phyloP scores from a whole-genome alignment of 2,329 filamentous ascomycete genomes.

The Fusarium sterilihyphosum region DNA sequence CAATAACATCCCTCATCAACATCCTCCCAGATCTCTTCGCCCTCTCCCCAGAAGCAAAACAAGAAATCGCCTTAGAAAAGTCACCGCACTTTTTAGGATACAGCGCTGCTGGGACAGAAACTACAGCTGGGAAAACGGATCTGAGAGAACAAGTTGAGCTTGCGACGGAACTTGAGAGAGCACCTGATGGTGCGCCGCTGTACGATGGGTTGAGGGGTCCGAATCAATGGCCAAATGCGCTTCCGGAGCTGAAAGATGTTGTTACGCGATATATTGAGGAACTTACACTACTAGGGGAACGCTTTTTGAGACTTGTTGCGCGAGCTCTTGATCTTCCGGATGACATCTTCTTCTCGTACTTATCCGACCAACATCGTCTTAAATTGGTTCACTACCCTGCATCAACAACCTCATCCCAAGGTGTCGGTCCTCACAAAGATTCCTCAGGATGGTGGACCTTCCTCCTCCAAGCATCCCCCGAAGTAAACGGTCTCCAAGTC shows the following conservation, averaged over 20 bases:
- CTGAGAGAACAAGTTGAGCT: constrained; percentile 69
- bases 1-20: constrained; percentile 50
- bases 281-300: constrained; percentile 60
- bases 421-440: constrained; percentile 71
- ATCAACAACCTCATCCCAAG: constrained; percentile 50
- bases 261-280: constrained; percentile 62
- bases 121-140: constrained; percentile 62
- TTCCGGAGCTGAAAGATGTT: constrained; percentile 48
- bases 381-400: constrained; percentile 66
- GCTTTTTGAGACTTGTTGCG: constrained; percentile 66
- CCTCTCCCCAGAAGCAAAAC: constrained; percentile 51
- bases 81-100: constrained; percentile 71
- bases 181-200: constrained; percentile 49
- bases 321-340: constrained; percentile 61
- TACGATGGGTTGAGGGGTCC: constrained; percentile 58
- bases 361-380: constrained; percentile 67
- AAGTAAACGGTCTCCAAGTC: constrained; percentile 60
- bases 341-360: constrained; percentile 61
- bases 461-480: constrained; percentile 66
- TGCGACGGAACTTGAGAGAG: constrained; percentile 61
- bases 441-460: constrained; percentile 73
- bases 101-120: constrained; percentile 64
- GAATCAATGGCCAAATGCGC: constrained; percentile 57
- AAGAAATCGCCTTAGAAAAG: constrained; percentile 56
- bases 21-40: constrained; percentile 57